A percentile compares a stretch with the other conserved stretches of the same genome.
These are phyloP conservation scores for Cyclostephanos tholiformis DNA, from an alignment of 108 stramenopile genomes.

Conservation along the genomic window DNA sequence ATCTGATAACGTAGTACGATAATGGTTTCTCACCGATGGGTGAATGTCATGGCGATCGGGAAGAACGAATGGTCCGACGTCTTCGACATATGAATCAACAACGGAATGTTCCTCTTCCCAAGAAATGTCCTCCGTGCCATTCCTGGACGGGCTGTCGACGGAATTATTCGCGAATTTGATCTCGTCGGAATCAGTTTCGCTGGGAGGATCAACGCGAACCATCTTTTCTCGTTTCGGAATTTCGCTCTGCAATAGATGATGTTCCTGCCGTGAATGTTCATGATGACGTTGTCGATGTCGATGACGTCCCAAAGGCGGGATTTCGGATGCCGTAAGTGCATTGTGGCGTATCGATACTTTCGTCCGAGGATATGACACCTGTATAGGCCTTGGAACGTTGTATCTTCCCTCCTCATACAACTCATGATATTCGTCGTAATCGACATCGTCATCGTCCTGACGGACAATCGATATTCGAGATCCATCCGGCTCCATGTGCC, in stretches of 20 bases:
- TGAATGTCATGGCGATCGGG: constrained; percentile 34
- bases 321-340: background rate
- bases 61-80: constrained; percentile 25
- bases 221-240: constrained; percentile 15
- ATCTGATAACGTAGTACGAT: constrained; percentile 25
- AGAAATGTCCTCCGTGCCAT: constrained; percentile 22
- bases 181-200: constrained; percentile 29
- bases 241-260: constrained; percentile 3
- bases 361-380: constrained; percentile 8
- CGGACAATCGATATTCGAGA: constrained; percentile 22
- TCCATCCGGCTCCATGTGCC: constrained; percentile 20
- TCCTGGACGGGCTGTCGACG: constrained; percentile 16
- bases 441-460: constrained; percentile 8
- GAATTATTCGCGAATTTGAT: constrained; percentile 26
- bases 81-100: constrained; percentile 33
- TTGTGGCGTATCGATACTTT: background rate
- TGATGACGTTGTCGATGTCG: background rate
- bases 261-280: constrained; percentile 6
- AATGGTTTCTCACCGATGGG: constrained; percentile 24
- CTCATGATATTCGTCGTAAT: background rate
- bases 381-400: constrained; percentile 1
- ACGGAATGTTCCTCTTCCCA: constrained; percentile 37
- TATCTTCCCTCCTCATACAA: background rate
- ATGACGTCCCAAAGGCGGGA: background rate
- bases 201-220: constrained; percentile 35